Evolutionary conservation across 345 rosid genomes (phyloP).

Genomic region (Eucalyptus coolabah): DNA sequence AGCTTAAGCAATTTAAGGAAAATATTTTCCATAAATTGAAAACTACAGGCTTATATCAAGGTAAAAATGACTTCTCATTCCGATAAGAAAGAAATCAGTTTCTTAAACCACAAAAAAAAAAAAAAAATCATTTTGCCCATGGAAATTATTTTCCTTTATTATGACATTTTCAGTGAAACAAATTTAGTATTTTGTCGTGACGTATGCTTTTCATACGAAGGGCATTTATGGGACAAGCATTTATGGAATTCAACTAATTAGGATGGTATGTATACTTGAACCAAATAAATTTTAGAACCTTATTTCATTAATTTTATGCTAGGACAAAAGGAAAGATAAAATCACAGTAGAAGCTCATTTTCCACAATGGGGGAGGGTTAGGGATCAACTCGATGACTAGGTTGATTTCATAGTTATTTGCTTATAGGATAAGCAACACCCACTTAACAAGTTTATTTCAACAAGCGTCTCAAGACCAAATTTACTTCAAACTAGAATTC

Average conservation of each 20-base stretch:
- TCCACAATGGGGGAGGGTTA: not conserved
- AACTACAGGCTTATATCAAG: not conserved
- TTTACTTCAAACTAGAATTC: not conserved
- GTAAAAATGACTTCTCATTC: not conserved
- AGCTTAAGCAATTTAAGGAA: too few relatives aligned
- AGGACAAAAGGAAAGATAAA: not conserved
- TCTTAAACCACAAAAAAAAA: not conserved
- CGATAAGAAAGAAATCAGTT: rapidly evolving
- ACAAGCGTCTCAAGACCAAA: not conserved
- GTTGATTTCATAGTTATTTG: not conserved
- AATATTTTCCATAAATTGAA: too few relatives aligned
- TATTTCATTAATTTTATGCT: not conserved
- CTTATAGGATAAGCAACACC: not conserved
- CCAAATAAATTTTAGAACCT: not conserved
- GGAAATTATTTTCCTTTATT: too few relatives aligned
- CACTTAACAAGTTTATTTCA: not conserved
- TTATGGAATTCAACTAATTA: not conserved
- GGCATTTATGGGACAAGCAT: not conserved
- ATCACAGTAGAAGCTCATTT: not conserved
- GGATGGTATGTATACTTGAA: not conserved
- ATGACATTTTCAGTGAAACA: not conserved
- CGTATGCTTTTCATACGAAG: not conserved
- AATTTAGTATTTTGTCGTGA: not conserved
- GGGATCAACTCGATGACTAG: not conserved
- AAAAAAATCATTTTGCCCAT: too few relatives aligned